A percentile compares a stretch with the other conserved stretches of the same genome.
These are phyloP conservation scores for Russula sp. DNA, from an alignment of 768 basidiomycete genomes.

Conservation along the genomic window DNA sequence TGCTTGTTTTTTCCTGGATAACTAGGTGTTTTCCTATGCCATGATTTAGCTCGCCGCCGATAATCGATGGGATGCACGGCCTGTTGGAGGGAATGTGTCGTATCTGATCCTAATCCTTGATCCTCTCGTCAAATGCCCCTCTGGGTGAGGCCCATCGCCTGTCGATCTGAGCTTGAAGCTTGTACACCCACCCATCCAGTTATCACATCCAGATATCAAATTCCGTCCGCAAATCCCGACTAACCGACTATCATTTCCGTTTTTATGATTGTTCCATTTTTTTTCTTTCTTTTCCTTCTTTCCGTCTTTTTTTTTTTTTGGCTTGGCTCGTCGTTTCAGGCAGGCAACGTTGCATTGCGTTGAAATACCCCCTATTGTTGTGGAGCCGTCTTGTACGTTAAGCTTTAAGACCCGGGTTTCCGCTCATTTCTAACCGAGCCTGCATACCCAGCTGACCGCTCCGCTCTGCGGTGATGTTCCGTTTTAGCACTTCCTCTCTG, in stretches of 20 bases:
- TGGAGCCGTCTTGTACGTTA: constrained; percentile 5
- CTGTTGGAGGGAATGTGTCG: constrained; percentile 2
- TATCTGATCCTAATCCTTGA: neutral
- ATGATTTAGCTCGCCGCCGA: constrained; percentile 12
- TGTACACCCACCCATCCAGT: too few relatives aligned
- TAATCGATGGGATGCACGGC: constrained; percentile 1
- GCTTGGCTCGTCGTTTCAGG: neutral
- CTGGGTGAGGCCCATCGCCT: constrained; percentile 3
- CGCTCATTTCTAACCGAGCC: neutral
- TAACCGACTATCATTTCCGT: constrained; percentile 2
- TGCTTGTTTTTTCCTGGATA: constrained; percentile 10
- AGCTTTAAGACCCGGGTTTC: neutral
- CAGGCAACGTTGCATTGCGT: constrained; percentile 1
- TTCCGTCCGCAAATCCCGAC: constrained; percentile 4
- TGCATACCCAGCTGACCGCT: neutral
- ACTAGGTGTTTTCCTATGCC: constrained; percentile 20
- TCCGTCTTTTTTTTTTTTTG: neutral
- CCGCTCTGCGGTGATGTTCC: neutral
- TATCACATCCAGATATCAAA: neutral
- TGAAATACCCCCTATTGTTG: neutral
- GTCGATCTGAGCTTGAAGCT: too few relatives aligned
- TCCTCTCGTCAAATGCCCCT: too few relatives aligned
- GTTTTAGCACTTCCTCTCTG: neutral
- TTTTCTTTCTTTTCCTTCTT: too few relatives aligned
- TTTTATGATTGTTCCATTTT: neutral